These are phyloP conservation scores for Scheffersomyces parashehatae DNA, from an alignment of 1,139 yeast species.

Conservation along the genomic window DNA sequence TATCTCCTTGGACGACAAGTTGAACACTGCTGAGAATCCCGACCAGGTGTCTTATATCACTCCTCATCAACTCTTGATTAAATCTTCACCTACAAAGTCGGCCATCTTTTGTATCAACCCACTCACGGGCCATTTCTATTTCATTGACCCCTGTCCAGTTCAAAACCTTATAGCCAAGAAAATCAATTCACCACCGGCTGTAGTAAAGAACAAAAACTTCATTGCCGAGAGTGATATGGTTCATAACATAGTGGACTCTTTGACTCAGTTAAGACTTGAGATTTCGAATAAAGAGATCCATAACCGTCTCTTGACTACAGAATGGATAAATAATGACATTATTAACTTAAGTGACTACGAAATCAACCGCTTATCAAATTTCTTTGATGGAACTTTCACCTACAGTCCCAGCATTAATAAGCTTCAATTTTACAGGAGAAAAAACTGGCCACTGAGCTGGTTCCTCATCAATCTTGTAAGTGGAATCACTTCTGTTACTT, in stretches of 20 bases:
- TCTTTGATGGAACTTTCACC: constrained; percentile 11
- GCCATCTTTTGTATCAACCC: constrained; percentile 46
- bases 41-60: constrained; percentile 19
- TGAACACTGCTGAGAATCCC: neutral
- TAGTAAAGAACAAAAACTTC: constrained; percentile 17
- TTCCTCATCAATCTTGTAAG: constrained; percentile 51
- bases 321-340: constrained; percentile 64
- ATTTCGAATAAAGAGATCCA: constrained; percentile 53
- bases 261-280: constrained; percentile 52
- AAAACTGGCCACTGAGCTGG: constrained; percentile 77
- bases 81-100: constrained; percentile 35
- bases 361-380: constrained; percentile 24
- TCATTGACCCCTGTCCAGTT: constrained; percentile 44
- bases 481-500: constrained; percentile 48
- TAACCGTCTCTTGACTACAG: constrained; percentile 59
- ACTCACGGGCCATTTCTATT: constrained; percentile 46
- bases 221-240: constrained; percentile 35
- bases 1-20: constrained; percentile 10
- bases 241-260: constrained; percentile 33
- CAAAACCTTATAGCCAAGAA: constrained; percentile 35
- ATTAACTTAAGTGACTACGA: constrained; percentile 48
- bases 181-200: constrained; percentile 32
- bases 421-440: constrained; percentile 57
- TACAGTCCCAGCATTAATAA: constrained; percentile 16
- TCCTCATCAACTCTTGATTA: constrained; percentile 39